Evolutionary conservation across 202 grass and related monocot genomes (phyloP).

Genomic region (Saccharum hybrid): DNA sequence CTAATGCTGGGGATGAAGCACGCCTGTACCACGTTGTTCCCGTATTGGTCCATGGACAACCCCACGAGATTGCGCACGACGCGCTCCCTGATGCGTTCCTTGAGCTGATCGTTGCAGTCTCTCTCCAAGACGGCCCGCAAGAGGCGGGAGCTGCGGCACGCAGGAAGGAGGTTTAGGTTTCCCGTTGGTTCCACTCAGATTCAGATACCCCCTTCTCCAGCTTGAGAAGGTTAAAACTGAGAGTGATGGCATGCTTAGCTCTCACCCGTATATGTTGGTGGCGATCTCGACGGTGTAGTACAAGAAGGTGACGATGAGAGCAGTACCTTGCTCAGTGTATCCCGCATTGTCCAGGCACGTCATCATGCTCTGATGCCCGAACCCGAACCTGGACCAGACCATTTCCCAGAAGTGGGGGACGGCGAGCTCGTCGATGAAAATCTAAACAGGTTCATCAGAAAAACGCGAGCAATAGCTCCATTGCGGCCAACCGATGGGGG

Average conservation of each 20-base stretch:
- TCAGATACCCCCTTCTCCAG: too few relatives aligned
- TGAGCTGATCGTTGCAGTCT: background rate
- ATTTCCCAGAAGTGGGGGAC: background rate
- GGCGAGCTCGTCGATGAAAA: background rate
- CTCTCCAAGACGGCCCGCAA: background rate
- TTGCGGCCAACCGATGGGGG: background rate
- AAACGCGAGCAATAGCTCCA: background rate
- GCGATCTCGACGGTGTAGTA: rapidly evolving
- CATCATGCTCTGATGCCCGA: background rate
- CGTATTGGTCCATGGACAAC: background rate
- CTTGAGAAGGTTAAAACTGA: too few relatives aligned
- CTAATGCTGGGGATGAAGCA: background rate
- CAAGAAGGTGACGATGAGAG: background rate
- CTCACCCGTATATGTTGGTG: background rate
- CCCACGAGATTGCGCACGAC: background rate
- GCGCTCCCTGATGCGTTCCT: background rate
- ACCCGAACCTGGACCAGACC: background rate
- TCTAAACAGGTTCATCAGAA: background rate
- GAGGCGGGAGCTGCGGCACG: too few relatives aligned
- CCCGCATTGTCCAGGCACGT: background rate
- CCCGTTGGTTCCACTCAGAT: too few relatives aligned
- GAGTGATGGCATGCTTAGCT: background rate
- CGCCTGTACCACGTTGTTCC: background rate
- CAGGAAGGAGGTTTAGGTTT: too few relatives aligned
- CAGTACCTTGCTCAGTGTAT: background rate